Evolutionary conservation across 352 stramenopile genomes (phyloP), one percentile per base, ranked within the genome.

Genomic region (Pythium coloratum): DNA sequence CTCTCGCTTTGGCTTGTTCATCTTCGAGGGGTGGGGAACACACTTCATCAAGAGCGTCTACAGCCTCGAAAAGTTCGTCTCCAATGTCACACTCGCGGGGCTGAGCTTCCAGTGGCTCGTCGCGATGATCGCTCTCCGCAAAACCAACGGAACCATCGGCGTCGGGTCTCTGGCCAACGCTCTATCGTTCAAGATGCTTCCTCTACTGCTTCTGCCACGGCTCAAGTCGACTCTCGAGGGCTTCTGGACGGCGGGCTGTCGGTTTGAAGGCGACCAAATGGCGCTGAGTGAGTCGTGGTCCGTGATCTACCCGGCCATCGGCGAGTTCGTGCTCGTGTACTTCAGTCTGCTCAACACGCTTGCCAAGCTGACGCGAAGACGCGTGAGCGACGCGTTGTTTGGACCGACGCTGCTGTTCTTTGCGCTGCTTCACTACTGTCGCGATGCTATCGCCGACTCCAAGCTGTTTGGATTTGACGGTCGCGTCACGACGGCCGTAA

Each of bases 301-400:
- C 38, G 66, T 47, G 2, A 69, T 81, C 2, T 81, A 80, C 26
- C 66, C 73, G 8, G 66, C 57, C 0, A 75, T 73, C 16, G 70
- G 62, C 16, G 66, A 76, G 24, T 46, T 71, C 28, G 54, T 71
- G 20, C 40, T 77, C 6, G 34, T 66, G 4, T 54, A 71, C 63
- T 80, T 64, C 66, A 84, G 76, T 36, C 6, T 83, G 20, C 63
- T 84, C 13, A 79, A 84, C 44, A n/a, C 55, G 3, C 32, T 62
- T 1, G 69, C 61, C 0, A 79, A 79, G 64, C 12, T 69, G 2
- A 26, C 70, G 1, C 71, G 68, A 6, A 60, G 71, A 6, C 73
- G 76, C 12, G 20, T 75, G 3, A 71, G 58, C 1, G 75, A 81
- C 36, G 42, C 55, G 2, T 20, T 81, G 7, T 79, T 82, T 32